Evolutionary conservation across 2,329 filamentous ascomycete genomes (phyloP).

Genomic region (Monosporascus sp.): DNA sequence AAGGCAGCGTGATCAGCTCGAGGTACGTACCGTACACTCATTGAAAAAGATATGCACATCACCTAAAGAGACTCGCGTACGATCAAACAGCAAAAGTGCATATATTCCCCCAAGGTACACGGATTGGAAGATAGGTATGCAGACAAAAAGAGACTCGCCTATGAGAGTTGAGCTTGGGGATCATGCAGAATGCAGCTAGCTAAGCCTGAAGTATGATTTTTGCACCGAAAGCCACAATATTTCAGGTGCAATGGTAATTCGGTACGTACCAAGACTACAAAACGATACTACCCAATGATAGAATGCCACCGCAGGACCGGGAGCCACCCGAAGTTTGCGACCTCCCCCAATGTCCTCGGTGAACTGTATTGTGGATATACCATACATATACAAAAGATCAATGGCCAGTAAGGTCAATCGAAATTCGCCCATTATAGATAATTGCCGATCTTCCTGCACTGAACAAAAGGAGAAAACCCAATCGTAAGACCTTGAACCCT

Average conservation of each 20-base stretch:
- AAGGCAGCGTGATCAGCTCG: too few relatives aligned
- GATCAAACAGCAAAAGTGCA: too few relatives aligned
- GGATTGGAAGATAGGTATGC: too few relatives aligned
- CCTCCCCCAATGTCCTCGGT: not conserved
- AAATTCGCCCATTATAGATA: not conserved
- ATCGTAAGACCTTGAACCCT: not conserved
- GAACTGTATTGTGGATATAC: not conserved
- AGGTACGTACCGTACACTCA: too few relatives aligned
- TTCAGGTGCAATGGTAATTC: not conserved
- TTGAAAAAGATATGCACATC: not conserved
- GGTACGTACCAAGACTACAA: not conserved
- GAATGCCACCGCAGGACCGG: too few relatives aligned
- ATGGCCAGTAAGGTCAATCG: not conserved
- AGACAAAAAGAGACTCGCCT: constrained; percentile 3
- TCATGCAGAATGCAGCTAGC: too few relatives aligned
- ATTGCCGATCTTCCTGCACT: not conserved
- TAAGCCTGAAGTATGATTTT: not conserved
- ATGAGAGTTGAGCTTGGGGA: not conserved
- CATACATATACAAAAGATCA: not conserved
- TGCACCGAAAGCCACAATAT: not conserved
- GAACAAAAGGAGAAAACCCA: constrained; percentile 3
- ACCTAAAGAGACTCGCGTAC: constrained; percentile 4
- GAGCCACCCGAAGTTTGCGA: too few relatives aligned
- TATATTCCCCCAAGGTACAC: too few relatives aligned
- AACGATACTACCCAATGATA: constrained; percentile 1